Base-by-base conservation (phyloP, 2,329 filamentous ascomycete species). In the Colletotrichum sp. region DNA sequence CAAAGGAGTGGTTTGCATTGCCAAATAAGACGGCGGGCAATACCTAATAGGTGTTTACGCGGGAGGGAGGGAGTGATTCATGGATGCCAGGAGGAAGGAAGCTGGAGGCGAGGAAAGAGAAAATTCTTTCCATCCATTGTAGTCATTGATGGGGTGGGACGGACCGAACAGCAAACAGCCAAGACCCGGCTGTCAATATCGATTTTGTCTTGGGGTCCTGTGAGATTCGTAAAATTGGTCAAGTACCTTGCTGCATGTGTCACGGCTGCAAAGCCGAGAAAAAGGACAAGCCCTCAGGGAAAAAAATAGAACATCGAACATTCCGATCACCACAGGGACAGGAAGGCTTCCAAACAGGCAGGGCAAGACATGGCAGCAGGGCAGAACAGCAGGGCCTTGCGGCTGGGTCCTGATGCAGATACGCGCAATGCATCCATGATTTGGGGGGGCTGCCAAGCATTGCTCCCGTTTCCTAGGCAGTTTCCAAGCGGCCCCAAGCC, bases 261-360 rank as follows among this genome's bases (percentile, higher is more conserved):
- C 73, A 63, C 73, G 48, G 63, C 55, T 75, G 56, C 28, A 52
- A 69, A 73, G 70, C 73, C 63, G 48, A 73, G 73, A 69, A 58
- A 26, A 64, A 58, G 69, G 34, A 28, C 38, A 64, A 68, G 64
- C 63, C 43, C 21, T 34, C 38, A 28, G n/a, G 59, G 5, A 3
- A 6, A 52, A 55, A 52, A 52, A 52, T 52, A 52, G 43, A 52
- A 52, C 43, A 75, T 75, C 73, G 73, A 73, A 75, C 10, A 69
- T 69, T 75, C 63, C 70, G 73, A 75, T 75, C 73, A 73, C 58
- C 69, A 63, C 73, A 75, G 73, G 73, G 73, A 75, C 73, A 73
- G 69, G 63, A 63, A 67, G 61, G 55, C 43, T 52, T 52, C 43
- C n/a, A 62, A 48, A 48, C 30, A 64, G 34, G 52, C 32, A 56